Evolutionary conservation across 768 basidiomycete species (phyloP), one percentile per base, ranked within the genome.

Genomic region (Russula emetica): DNA sequence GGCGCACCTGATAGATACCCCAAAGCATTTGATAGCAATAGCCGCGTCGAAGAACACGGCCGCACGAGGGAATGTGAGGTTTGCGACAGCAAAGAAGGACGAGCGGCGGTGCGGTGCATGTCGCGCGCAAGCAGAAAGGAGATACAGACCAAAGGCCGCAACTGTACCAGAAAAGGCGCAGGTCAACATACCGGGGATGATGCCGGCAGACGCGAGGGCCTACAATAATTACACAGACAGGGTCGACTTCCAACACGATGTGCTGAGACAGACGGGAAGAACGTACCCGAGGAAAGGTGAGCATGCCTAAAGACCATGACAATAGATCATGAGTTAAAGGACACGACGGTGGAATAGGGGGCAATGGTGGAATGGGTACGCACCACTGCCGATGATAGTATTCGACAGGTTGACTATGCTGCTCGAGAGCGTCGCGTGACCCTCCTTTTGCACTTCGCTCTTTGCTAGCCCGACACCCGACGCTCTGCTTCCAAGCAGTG

Each of bases 21-120:
- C 96, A 72, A 97, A 97, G 74, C 96, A 98, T 73, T 98, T 98
- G 73, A 86, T 88, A 11, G 94, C 94, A 69, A 98, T 94, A 14
- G 95, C 96, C 4, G 86, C 86, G 73, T 98, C 96, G 70, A 98
- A 96, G 73, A 92, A 90, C 44, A 92, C 78, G 0, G 89, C 90
- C 0, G 89, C 91, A 50, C 81, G 84, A 2, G 96, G 96, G 73
- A 94, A 97, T 0, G 96, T 96, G 67, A 98, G 76, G 72, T 89
- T 82, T 1, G 90, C 82, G 22, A 95, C 77, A 16, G 88, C 85
- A 68, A 92, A 92, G 74, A 94, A 96, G 8, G 91, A 93, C 20
- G 92, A 79, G 14, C 80, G 83, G 51, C 94, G 80, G 66, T 91
- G 86, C 6, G 84, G 83, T 2, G 93, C 82, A 65, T 84, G 78